Conservation (phyloP, 2,329 filamentous ascomycete genomes). For the Teratosphaeria nubilosa region DNA sequence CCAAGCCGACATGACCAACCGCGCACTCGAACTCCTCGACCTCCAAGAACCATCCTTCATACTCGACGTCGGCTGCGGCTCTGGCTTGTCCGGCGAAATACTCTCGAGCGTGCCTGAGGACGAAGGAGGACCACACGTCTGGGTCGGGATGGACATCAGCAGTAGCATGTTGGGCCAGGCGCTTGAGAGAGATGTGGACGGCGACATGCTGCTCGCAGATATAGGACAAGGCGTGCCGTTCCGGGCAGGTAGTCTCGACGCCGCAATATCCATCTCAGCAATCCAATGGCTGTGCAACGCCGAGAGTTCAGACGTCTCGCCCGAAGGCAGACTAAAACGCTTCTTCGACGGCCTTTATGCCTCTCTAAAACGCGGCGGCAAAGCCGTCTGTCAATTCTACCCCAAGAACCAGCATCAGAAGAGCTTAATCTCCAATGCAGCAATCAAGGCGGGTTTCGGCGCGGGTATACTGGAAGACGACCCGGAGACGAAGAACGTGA, state of each 20-base stretch:
- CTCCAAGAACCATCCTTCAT: conserved; percentile 72
- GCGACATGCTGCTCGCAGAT: conserved; percentile 86
- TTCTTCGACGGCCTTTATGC: conserved; percentile 95
- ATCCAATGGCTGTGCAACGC: conserved; percentile 99
- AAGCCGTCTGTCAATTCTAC: conserved; percentile 95
- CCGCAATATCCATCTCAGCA: conserved; percentile 85
- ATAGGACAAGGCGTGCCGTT: conserved; percentile 95
- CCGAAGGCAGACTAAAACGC: conserved; percentile 63
- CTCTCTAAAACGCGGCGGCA: conserved; percentile 67
- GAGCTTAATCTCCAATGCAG: conserved; percentile 82
- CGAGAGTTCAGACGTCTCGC: conserved; percentile 74
- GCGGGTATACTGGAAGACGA: conserved; percentile 93
- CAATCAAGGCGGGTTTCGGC: conserved; percentile 88
- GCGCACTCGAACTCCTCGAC: conserved; percentile 83
- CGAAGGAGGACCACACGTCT: conserved; percentile 77
- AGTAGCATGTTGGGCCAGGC: conserved; percentile 96
- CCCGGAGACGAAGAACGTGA: conserved; percentile 89
- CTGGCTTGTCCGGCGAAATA: conserved; percentile 88
- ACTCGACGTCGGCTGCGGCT: conserved; percentile 94
- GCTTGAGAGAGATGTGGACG: conserved; percentile 81
- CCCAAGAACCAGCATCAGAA: conserved; percentile 90
- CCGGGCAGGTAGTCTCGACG: conserved; percentile 83
- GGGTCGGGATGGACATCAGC: conserved; percentile 95
- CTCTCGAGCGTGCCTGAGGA: conserved; percentile 60
- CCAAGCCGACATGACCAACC: conserved; percentile 86